A percentile compares a stretch with the other conserved stretches of the same genome.
These are phyloP conservation scores for Gonapodya prolifera DNA, from an alignment of 192 early-diverging fungal genomes.

Conservation along the genomic window DNA sequence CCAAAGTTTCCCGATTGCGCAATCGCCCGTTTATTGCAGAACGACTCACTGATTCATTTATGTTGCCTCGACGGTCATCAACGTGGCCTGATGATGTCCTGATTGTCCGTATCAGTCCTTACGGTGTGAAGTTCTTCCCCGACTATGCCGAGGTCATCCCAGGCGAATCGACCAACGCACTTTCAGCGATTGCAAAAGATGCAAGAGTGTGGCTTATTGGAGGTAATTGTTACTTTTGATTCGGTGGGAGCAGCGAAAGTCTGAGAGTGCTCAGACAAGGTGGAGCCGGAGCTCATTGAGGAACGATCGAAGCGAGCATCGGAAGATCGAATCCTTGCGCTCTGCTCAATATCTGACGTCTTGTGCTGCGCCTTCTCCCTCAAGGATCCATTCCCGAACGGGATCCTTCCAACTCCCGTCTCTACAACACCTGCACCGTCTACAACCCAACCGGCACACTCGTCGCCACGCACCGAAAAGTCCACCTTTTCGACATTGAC, in stretches of 20 bases:
- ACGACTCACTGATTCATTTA: too few species aligned
- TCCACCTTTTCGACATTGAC: conserved; percentile 95
- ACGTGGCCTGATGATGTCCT: background rate
- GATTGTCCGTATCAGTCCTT: conserved; percentile 15
- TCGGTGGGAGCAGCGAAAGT: too few species aligned
- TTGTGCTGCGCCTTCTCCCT: background rate
- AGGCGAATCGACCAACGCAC: conserved; percentile 57
- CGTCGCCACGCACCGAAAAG: conserved; percentile 54
- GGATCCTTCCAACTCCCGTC: conserved; percentile 14
- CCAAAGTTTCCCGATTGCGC: too few species aligned
- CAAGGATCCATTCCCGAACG: conserved; percentile 78
- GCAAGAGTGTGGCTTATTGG: conserved; percentile 76
- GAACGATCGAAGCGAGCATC: background rate
- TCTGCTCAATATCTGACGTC: background rate
- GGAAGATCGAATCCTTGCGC: background rate
- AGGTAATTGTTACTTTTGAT: too few species aligned
- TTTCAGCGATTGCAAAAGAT: conserved; percentile 78
- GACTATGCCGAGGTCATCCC: conserved; percentile 76
- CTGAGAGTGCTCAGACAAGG: too few species aligned
- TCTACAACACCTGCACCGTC: conserved; percentile 75
- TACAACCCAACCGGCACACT: conserved; percentile 52
- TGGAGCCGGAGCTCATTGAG: background rate
- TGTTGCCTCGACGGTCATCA: background rate
- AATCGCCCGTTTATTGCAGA: background rate
- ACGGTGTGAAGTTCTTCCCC: conserved; percentile 84